Evolutionary conservation across 2,329 filamentous ascomycete genomes (phyloP).

Genomic region (Rutstroemia sp.): DNA sequence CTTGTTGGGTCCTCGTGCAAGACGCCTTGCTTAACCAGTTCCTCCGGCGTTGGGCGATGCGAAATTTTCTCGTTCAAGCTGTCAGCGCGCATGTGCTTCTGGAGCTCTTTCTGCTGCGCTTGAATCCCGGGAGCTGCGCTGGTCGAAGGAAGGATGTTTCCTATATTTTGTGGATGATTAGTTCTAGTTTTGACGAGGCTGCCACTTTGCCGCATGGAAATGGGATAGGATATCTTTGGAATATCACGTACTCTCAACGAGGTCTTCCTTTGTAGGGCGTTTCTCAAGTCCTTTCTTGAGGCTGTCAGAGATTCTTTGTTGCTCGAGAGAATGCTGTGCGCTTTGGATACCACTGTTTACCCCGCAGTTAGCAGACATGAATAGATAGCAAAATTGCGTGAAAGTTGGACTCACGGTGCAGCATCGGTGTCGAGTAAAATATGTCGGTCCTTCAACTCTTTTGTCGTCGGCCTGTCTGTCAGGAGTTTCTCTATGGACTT

Average conservation of each 20-base stretch:
- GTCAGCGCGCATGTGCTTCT: slow-evolving; percentile 82
- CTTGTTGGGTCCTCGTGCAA: slow-evolving; percentile 59
- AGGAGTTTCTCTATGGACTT: slow-evolving; percentile 70
- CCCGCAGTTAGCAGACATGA: slow-evolving; percentile 18
- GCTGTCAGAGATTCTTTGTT: slow-evolving; percentile 54
- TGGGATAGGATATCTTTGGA: not conserved
- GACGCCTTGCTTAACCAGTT: slow-evolving; percentile 73
- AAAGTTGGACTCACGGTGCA: slow-evolving; percentile 46
- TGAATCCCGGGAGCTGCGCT: slow-evolving; percentile 71
- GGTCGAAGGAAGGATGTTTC: slow-evolving; percentile 79
- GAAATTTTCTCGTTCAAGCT: slow-evolving; percentile 81
- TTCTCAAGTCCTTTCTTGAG: slow-evolving; percentile 58
- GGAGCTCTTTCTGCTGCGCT: slow-evolving; percentile 75
- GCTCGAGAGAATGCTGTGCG: slow-evolving; percentile 53
- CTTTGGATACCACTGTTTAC: slow-evolving; percentile 51
- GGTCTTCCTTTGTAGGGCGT: slow-evolving; percentile 61
- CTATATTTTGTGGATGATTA: slow-evolving; percentile 36
- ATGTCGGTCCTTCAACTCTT: slow-evolving; percentile 61
- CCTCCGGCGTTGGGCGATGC: slow-evolving; percentile 66
- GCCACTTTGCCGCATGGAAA: not conserved
- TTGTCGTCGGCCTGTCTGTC: slow-evolving; percentile 57
- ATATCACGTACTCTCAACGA: slow-evolving; percentile 63
- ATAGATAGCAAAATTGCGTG: not conserved
- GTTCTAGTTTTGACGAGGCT: not conserved
- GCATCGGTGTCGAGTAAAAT: slow-evolving; percentile 61